Conservation (phyloP, 495 filamentous ascomycete genomes). For the Penicillium argentinense region DNA sequence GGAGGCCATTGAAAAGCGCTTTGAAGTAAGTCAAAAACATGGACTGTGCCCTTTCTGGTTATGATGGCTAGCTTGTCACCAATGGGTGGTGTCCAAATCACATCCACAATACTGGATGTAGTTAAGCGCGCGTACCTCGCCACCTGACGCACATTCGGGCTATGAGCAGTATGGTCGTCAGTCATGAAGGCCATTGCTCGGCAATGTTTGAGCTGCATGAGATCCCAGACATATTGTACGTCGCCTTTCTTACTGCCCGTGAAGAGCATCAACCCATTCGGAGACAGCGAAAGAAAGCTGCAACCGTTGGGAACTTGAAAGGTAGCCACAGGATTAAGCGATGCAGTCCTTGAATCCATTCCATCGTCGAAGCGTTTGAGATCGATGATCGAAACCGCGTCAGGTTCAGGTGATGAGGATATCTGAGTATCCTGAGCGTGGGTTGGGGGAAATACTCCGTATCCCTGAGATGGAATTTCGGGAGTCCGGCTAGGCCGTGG, state of each 20-base stretch:
- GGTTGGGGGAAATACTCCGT: slow-evolving; percentile 69
- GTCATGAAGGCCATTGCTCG: slow-evolving; percentile 41
- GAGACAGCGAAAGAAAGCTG: slow-evolving; percentile 87
- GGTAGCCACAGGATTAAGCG: slow-evolving; percentile 67
- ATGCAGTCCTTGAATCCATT: slow-evolving; percentile 35
- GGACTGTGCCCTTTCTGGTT: slow-evolving; percentile 90
- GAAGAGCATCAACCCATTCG: slow-evolving; percentile 77
- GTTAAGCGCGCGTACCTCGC: slow-evolving; percentile 88
- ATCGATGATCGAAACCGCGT: slow-evolving; percentile 83
- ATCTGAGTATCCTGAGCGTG: slow-evolving; percentile 56
- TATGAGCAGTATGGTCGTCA: slow-evolving; percentile 32
- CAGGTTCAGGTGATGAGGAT: slow-evolving; percentile 59
- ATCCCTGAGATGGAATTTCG: slow-evolving; percentile 28
- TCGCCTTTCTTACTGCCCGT: slow-evolving; percentile 93
- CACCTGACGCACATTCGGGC: slow-evolving; percentile 70
- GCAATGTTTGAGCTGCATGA: slow-evolving; percentile 63
- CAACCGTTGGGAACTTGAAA: slow-evolving; percentile 82
- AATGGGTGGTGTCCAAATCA: slow-evolving; percentile 80
- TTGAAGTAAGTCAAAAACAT: slow-evolving; percentile 82
- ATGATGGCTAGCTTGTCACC: slow-evolving; percentile 81
- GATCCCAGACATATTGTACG: slow-evolving; percentile 87
- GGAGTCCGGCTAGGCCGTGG: slow-evolving; percentile 29
- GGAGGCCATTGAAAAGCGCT: slow-evolving; percentile 89
- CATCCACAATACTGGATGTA: slow-evolving; percentile 82
- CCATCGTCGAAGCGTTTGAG: slow-evolving; percentile 61